phyloP scores from a whole-genome alignment of 768 basidiomycete species.

The Phaeolepiota aurea region DNA sequence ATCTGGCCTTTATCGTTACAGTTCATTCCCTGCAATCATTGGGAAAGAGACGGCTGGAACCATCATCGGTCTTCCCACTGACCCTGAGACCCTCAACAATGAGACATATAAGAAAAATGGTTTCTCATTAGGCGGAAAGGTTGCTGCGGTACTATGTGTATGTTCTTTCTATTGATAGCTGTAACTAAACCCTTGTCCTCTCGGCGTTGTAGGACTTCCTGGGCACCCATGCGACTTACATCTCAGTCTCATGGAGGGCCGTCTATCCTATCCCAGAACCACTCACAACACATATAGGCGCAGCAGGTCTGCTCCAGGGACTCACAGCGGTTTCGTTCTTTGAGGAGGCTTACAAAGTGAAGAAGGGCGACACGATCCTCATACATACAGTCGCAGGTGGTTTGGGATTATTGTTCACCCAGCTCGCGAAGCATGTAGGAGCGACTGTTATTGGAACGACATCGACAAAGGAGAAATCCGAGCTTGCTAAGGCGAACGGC shows the following conservation, averaged over 20 bases:
- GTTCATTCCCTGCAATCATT: constrained; percentile 53
- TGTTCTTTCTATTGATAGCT: background rate
- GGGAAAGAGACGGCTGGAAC: constrained; percentile 78
- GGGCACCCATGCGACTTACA: constrained; percentile 64
- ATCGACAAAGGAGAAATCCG: constrained; percentile 77
- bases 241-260: constrained; percentile 53
- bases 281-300: constrained; percentile 54
- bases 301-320: constrained; percentile 64
- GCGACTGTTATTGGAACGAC: constrained; percentile 92
- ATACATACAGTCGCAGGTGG: constrained; percentile 93
- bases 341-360: constrained; percentile 79
- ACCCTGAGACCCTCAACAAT: constrained; percentile 48
- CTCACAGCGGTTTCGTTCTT: constrained; percentile 72
- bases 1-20: constrained; percentile 54
- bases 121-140: constrained; percentile 62
- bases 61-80: constrained; percentile 67
- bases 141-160: constrained; percentile 48
- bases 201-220: constrained; percentile 26
- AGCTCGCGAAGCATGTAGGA: constrained; percentile 65
- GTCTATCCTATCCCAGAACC: constrained; percentile 59
- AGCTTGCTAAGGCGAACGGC: constrained; percentile 68
- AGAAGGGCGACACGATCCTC: constrained; percentile 72
- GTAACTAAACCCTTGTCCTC: background rate
- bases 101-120: constrained; percentile 55
- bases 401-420: constrained; percentile 60